phyloP scores from a whole-genome alignment of 2,329 filamentous ascomycete species.

The Elsinoe perseae region DNA sequence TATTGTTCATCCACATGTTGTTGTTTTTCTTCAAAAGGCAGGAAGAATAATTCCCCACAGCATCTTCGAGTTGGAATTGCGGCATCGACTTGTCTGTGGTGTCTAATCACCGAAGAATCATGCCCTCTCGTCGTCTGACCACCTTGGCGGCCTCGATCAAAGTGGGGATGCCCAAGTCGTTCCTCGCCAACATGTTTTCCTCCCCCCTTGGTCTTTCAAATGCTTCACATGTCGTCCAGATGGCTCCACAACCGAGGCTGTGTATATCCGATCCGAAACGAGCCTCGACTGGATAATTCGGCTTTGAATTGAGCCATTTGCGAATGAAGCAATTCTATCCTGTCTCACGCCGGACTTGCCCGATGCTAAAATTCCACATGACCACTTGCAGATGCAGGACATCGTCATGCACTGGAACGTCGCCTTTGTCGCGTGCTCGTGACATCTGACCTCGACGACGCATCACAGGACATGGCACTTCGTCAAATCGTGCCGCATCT shows the following conservation, averaged over 20 bases:
- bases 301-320: constrained; percentile 6
- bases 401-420: constrained; percentile 6
- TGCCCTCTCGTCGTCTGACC: constrained; percentile 5
- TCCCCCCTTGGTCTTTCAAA: background rate
- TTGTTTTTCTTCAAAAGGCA: background rate
- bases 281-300: constrained; percentile 2
- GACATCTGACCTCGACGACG: constrained; percentile 7
- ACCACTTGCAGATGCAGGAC: constrained; percentile 6
- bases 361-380: constrained; percentile 5
- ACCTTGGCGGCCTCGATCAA: constrained; percentile 3
- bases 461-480: background rate
- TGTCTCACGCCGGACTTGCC: constrained; percentile 8
- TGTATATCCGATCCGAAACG: background rate
- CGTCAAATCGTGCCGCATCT: background rate
- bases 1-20: background rate
- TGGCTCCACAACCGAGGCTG: background rate
- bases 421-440: constrained; percentile 4
- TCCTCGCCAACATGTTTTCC: background rate
- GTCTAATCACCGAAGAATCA: background rate
- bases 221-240: constrained; percentile 3
- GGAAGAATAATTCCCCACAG: background rate
- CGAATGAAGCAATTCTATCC: background rate
- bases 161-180: constrained; percentile 11
- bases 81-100: background rate
- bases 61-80: background rate